phyloP scores from a whole-genome alignment of 371 early-diverging fungal genomes.

The Choanephora cucurbitarum region DNA sequence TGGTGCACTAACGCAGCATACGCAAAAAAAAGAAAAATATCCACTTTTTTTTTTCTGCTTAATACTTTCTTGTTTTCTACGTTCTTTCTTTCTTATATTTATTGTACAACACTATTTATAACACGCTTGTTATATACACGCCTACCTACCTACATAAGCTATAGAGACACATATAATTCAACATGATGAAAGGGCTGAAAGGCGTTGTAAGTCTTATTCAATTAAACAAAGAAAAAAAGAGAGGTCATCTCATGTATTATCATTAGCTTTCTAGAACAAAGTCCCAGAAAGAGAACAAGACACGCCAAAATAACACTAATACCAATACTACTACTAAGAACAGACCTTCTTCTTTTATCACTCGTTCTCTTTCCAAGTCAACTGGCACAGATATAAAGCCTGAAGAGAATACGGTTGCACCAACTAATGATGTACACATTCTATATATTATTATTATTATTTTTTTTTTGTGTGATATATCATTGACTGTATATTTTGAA shows the following conservation, averaged over 20 bases:
- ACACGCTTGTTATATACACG: too few relatives aligned
- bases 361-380: constrained; percentile 9
- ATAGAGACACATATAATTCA: not conserved
- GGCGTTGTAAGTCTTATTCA: constrained; percentile 31
- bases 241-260: not conserved
- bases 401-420: constrained; percentile 2
- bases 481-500: not conserved
- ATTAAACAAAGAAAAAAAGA: too few relatives aligned
- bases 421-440: constrained; percentile 1
- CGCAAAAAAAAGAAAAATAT: too few relatives aligned
- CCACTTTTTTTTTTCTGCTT: too few relatives aligned
- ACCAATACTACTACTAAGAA: constrained; percentile 5
- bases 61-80: too few relatives aligned
- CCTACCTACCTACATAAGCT: too few relatives aligned
- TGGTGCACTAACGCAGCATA: too few relatives aligned
- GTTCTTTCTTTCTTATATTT: too few relatives aligned
- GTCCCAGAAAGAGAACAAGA: constrained; percentile 29
- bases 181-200: constrained; percentile 47
- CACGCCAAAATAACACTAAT: constrained; percentile 11
- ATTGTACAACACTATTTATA: too few relatives aligned
- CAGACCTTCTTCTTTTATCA: not conserved
- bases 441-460: too few relatives aligned
- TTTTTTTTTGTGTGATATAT: too few relatives aligned
- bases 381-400: not conserved
- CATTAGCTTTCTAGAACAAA: constrained; percentile 38